Percentiles rank a stretch among this genome's conserved stretches.
Conservation (phyloP, 1,139 yeast genomes). For the Blastobotrys arbuscula region DNA sequence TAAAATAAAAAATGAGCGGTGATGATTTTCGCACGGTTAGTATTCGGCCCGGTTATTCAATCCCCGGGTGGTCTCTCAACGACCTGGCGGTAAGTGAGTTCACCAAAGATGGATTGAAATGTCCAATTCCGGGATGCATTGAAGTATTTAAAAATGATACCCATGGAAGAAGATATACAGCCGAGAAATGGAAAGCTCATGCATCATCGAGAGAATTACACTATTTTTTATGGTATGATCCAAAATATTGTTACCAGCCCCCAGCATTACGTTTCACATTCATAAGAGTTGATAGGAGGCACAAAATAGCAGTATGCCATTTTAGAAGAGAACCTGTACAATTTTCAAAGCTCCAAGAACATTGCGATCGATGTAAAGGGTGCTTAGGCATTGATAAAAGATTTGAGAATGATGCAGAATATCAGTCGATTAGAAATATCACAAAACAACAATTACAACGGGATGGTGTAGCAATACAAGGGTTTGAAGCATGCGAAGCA, state of each 20-base stretch:
- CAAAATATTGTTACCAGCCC: constrained; percentile 10
- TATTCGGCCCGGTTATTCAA: constrained; percentile 10
- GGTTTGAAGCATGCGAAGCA: constrained; percentile 14
- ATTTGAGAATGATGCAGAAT: constrained; percentile 6
- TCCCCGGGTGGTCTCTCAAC: constrained; percentile 11
- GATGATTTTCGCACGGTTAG: constrained; percentile 5
- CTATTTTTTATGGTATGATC: constrained; percentile 11
- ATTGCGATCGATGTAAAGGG: constrained; percentile 12
- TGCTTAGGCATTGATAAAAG: constrained; percentile 9
- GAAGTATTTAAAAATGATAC: constrained; percentile 8
- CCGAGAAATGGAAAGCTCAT: constrained; percentile 13
- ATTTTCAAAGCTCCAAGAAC: constrained; percentile 9
- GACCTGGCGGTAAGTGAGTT: constrained; percentile 9
- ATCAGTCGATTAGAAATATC: constrained; percentile 10
- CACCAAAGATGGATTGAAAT: constrained; percentile 8
- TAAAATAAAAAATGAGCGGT: neutral
- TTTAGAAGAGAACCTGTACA: constrained; percentile 12
- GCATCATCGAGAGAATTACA: constrained; percentile 8
- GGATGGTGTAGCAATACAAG: constrained; percentile 13
- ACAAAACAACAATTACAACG: constrained; percentile 12
- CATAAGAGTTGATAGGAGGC: constrained; percentile 11
- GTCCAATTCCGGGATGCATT: constrained; percentile 12
- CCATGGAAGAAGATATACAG: constrained; percentile 9
- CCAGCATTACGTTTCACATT: constrained; percentile 9
- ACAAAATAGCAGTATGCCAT: constrained; percentile 11